Base-by-base conservation (phyloP, 2,329 filamentous ascomycete genomes). In the Aspergillus felis region DNA sequence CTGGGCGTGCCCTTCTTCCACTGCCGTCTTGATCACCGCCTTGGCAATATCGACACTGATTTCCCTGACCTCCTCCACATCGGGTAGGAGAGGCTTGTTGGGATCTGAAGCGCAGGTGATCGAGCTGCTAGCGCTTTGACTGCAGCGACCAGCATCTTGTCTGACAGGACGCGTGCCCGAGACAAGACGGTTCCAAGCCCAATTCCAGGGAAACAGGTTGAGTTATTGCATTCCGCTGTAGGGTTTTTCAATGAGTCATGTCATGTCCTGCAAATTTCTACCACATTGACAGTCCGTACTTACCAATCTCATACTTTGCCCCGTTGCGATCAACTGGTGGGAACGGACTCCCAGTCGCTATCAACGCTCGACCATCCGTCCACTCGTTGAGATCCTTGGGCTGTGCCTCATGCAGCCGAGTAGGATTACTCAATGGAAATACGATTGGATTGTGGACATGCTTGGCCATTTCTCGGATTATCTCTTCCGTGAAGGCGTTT, bases 161-260 rank as follows among this genome's bases (percentile, higher is more conserved):
- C 87, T 0, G 88, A 89, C 28, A 96, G 75, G 0, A 86, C 79
- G 12, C 78, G 81, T 2, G 88, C 81, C 14, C 90, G 85, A 27
- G 82, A 87, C 1, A 96, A 82, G 0, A 96, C 84, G 7, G 84
- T 84, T 10, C 91, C 92, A 1, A 96, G 85, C 0, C 91, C 91
- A 57, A 96, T 93, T 0, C 91, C 91, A 0, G 91, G 91, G 72
- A 95, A 96, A 17, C 88, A 88, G 35, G 90, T 89, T 0, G 86
- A 89, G 75, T 96, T 96, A 76, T 96, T 96, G 76, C 92, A 96
- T 73, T 96, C 91, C 25, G 90, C 90, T 68, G 82, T 69, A 28
- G 48, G 14, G 65, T 46, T 68, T 59, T 25, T 49, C n/a, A 35
- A 12, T 51, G 14, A 38, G 12, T 12, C 57, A 82, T 77, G 60